phyloP scores from a whole-genome alignment of 495 filamentous ascomycete species.

The Talaromyces borbonicus region DNA sequence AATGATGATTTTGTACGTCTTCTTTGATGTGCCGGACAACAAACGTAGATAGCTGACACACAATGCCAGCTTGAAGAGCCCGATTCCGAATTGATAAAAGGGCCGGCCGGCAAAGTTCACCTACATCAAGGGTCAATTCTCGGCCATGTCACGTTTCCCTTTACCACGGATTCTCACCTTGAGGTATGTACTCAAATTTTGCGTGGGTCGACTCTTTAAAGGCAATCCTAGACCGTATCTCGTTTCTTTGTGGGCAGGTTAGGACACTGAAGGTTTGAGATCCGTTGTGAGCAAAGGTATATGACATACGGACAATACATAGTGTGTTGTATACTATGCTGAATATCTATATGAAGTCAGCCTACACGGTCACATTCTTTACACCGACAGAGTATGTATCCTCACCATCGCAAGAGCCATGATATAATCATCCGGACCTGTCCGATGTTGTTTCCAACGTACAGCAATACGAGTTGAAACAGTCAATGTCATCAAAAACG shows the following conservation, averaged over 20 bases:
- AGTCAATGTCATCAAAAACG: conserved; percentile 24
- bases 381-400: neutral
- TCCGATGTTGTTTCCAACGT: conserved; percentile 23
- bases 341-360: conserved; percentile 19
- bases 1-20: conserved; percentile 35
- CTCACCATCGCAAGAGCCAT: conserved; percentile 35
- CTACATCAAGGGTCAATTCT: conserved; percentile 5
- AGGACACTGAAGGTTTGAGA: neutral
- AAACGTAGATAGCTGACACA: conserved; percentile 47
- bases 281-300: neutral
- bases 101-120: conserved; percentile 48
- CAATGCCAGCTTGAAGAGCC: conserved; percentile 50
- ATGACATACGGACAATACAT: conserved; percentile 39
- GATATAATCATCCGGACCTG: conserved; percentile 39
- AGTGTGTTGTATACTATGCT: conserved; percentile 39
- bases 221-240: conserved; percentile 43
- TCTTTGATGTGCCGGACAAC: conserved; percentile 36
- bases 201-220: conserved; percentile 26
- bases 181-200: conserved; percentile 30
- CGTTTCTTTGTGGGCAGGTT: conserved; percentile 27
- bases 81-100: conserved; percentile 49
- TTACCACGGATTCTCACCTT: conserved; percentile 14
- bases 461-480: conserved; percentile 29
- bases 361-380: neutral
- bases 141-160: neutral